These are phyloP conservation scores for Diaporthe citri DNA, from an alignment of 2,329 filamentous ascomycete species.

Conservation along the genomic window DNA sequence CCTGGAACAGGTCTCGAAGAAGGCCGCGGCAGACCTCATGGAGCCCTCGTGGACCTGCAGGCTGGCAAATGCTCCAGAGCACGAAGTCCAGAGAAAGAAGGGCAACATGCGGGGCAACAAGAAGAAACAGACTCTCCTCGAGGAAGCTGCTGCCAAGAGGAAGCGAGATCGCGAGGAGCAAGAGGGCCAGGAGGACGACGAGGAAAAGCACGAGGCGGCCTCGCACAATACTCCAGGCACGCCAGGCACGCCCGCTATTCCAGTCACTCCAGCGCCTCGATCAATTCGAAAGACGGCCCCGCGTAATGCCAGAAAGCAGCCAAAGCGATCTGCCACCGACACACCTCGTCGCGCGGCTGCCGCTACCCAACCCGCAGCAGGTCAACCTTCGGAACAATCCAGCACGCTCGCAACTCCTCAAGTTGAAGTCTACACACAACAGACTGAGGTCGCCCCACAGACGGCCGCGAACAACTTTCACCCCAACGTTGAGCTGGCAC, in stretches of 20 bases:
- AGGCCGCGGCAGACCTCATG: neutral
- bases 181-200: neutral
- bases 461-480: neutral
- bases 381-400: neutral
- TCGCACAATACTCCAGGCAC: neutral
- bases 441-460: neutral
- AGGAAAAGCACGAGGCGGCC: neutral
- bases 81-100: neutral
- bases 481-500: neutral
- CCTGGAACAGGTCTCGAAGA: neutral
- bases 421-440: neutral
- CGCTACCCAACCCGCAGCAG: neutral
- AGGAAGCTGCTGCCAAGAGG: neutral
- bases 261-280: neutral
- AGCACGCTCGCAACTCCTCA: neutral
- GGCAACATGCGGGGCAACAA: neutral
- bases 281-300: neutral
- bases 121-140: neutral
- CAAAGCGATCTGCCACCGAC: neutral
- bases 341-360: neutral
- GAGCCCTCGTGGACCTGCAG: neutral
- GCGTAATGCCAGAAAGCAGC: neutral
- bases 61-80: neutral
- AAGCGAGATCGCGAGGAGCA: neutral
- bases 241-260: neutral